Evolutionary conservation across 257 asterid genomes (phyloP).

Genomic region (Solanum pinnatisectum): DNA sequence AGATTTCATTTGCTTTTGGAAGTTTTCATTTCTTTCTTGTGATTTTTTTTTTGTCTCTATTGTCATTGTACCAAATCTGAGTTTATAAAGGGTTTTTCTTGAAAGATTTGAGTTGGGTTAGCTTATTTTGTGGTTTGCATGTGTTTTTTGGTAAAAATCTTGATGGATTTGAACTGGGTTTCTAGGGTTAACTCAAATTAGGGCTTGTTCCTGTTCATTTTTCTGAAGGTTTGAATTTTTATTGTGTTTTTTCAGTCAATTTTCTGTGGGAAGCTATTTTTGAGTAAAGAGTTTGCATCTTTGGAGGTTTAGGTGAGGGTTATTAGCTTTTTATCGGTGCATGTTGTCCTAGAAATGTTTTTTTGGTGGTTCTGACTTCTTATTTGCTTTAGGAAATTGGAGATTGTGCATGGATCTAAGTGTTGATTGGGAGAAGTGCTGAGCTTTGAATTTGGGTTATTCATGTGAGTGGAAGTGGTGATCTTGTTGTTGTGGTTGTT

Average conservation of each 20-base stretch:
- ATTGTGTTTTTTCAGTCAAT: neutral
- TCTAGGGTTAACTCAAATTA: conserved; percentile 21
- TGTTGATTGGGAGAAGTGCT: neutral
- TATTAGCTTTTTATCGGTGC: neutral
- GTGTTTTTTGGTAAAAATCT: neutral
- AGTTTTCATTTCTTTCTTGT: neutral
- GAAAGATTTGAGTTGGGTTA: neutral
- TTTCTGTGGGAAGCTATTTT: conserved; percentile 16
- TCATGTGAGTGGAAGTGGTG: conserved; percentile 2
- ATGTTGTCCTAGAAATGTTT: neutral
- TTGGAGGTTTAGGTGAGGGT: neutral
- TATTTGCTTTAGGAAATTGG: neutral
- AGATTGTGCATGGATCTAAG: neutral
- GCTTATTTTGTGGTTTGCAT: neutral
- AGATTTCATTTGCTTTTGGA: neutral
- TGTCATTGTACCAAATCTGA: neutral
- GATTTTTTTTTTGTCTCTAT: neutral
- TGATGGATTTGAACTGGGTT: neutral
- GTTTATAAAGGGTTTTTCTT: neutral
- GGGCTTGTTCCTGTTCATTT: conserved; percentile 26
- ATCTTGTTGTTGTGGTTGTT: neutral
- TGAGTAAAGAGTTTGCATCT: conserved; percentile 5
- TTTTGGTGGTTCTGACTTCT: neutral
- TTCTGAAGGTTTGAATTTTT: neutral
- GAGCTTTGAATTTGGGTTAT: conserved; percentile 1